Base-by-base conservation (phyloP, 1,284 basidiomycete species). In the Vanrija sp. region DNA sequence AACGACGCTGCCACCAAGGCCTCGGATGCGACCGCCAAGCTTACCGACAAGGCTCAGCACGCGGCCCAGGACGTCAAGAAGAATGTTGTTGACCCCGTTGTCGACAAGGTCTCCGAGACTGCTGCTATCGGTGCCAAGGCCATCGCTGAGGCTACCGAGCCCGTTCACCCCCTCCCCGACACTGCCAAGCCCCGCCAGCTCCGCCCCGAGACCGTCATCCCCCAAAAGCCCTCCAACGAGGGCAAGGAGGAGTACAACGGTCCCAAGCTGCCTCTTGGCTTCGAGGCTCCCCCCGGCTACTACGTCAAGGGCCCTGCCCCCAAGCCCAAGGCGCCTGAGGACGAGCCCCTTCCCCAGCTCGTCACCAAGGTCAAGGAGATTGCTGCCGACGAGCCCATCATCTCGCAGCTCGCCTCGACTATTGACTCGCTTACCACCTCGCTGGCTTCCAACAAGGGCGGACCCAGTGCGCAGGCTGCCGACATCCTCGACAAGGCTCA, bases 351-450 rank as follows among this genome's bases (percentile, higher is more conserved):
- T 12, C 91, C 93, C 42, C 83, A 89, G 44, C 81, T 98, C 58
- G 87, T 90, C 0, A 90, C 93, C 5, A 82, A 84, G 38, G 84
- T 98, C 54, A 83, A 85, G 53, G 86, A 86, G 53, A 81, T 93
- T 50, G 82, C 81, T 43, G 86, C 86, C 6, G 89, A 95, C 65
- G 82, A 83, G 70, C 94, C 95, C 16, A 86, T 97, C 68, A 88
- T 98, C 60, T 82, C 86, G 1, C 91, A 97, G 73, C 85, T 98
- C 16, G 95, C 94, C 5, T 83, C 85, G 14, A 95, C 92, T 43
- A 98, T 98, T 66, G 95, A 98, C 78, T 85, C 87, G 70, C 86
- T 98, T 49, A 87, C 93, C 18, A 83, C 86, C 12, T 94, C 89
- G 78, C 80, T 97, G 40, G 68, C 73, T 3, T 59, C 66, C 3